Evolutionary conservation across 371 early-diverging fungal genomes (phyloP), one percentile per base, ranked within the genome.

Genomic region (Actinomortierella wolfii): DNA sequence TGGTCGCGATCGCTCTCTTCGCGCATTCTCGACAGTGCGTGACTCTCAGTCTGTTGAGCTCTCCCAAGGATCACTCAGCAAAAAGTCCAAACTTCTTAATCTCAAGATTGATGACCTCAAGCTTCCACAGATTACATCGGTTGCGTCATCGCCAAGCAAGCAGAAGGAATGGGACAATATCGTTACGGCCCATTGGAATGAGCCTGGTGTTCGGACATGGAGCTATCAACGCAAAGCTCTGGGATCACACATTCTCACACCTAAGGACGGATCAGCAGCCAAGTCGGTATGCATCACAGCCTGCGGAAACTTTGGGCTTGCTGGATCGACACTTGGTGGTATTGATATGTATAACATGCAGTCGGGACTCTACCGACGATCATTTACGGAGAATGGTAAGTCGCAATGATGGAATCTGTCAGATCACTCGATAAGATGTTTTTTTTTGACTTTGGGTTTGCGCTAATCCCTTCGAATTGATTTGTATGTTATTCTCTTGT

Each of bases 271-370:
- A 21, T 76, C 85, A n/a, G 59, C 85, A 0, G 84, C 90, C 42
- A 91, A 88, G 76, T 68, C 88, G 1, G 91, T 91, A 8, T 83
- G 86, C 4, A 79, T 98, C 53, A 94, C 92, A 61, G 77, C 86
- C 1, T 97, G 97, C 62, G 98, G 98, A 51, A 94, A 96, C 78
- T 97, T 90, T 86, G 94, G 89, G 4, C 86, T 94, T 55, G 69
- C 95, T 8, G 99, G 97, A 2, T 83, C 91, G 23, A 79, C 85
- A 2, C 70, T 77, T 24, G 99, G 97, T 51, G 63, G 64, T 15
- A 81, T 97, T 46, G 94, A 94, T 51, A 90, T 92, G 90, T 94
- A 83, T 84, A 97, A 96, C 82, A 80, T 97, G 86, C 99, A 98
- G 67, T 96, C 97, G 23, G 97, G 97, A 14, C 51, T 86, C 46